Base-by-base conservation (phyloP, 192 early-diverging fungal genomes). In the Backusella australiensis region DNA sequence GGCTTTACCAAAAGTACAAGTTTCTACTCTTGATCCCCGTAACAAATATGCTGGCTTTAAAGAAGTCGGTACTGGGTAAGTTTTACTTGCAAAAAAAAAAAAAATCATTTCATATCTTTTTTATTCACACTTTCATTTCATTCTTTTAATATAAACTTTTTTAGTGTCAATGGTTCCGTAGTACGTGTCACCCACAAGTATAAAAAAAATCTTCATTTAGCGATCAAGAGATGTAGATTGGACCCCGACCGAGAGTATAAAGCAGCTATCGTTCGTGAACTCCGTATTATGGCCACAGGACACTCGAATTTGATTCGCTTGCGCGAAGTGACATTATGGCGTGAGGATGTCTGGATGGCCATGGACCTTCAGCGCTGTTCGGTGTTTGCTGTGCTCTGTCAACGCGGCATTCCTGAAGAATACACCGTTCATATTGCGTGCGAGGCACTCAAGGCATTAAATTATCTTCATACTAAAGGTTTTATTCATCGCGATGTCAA, bases 401-500 rank as follows among this genome's bases (percentile, higher is more conserved):
- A 83, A 29, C 78, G 78, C 32, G 81, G 78, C 46, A 78, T 86
- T 49, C 78, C 79, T 34, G 85, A 86, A 76, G 65, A 81, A 5
- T 79, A 82, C 36, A 75, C 81, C 21, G 71, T 81, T 29, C 79
- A 81, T 59, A 77, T 86, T 32, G 71, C 80, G 6, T 39, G 82
- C 26, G 85, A 83, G 42, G 74, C 78, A 46, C 53, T 84, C n/a
- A 81, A 81, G 39, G 85, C 68, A 19, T 67, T 86, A n/a, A 71
- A 73, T 39, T 86, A 76, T 34, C 63, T 86, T 29, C 85, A 86
- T 67, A 69, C 35, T 23, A 72, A 83, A 36, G 80, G 82, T 12
- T 84, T 71, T 67, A 83, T 86, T 52, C 85, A 86, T 67, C 82
- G 85, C 29, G 85, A 86, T 70, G 73, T 86, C 66, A 86, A 86